Base-by-base conservation (phyloP, 768 basidiomycete species). In the Boletus speciosus region DNA sequence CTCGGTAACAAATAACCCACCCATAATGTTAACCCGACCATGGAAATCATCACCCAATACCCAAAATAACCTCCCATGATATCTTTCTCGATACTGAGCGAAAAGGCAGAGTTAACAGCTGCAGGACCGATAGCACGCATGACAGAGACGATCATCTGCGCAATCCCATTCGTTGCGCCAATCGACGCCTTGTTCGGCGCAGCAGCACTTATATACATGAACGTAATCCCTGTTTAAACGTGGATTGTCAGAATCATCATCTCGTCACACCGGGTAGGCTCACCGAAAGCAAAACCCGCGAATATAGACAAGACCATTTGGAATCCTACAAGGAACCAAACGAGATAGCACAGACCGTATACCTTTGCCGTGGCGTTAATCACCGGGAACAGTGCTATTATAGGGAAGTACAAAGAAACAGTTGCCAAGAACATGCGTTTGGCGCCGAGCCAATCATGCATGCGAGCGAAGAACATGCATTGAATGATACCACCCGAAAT, bases 91-190 rank as follows among this genome's bases (percentile, higher is more conserved):
- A 71, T 55, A 8, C 66, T 56, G 41, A 63, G 47, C 1, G 69
- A 71, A 57, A 60, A 71, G 1, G 65, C 60, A 11, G 71, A 64
- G 19, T 61, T 71, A 4, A 60, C 65, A 5, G 41, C 15, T 6
- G 57, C 65, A 10, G 69, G 71, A 10, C 62, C 69, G 8, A 71
- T 2, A 11, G 66, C 65, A 19, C 68, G 69, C 61, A 65, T 63
- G 37, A 63, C 2, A 34, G 69, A 72, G 3, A 25, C 25, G 65
- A 15, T 21, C 14, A 41, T 23, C 40, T 2, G 6, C 6, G 69
- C 66, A 23, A 83, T 53, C 6, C 88, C 88, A 61, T 89, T 87
- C n/a, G 83, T 85, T 15, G 85, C 81, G 16, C 88, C 88, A 11
- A 89, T 75, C 9, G 85, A 81, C 15, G 79, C 79, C 54, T 76